Percentiles rank a stretch among this genome's conserved stretches.
phyloP scores from a whole-genome alignment of 1,284 basidiomycete genomes.

The Porphyrellus sp. region DNA sequence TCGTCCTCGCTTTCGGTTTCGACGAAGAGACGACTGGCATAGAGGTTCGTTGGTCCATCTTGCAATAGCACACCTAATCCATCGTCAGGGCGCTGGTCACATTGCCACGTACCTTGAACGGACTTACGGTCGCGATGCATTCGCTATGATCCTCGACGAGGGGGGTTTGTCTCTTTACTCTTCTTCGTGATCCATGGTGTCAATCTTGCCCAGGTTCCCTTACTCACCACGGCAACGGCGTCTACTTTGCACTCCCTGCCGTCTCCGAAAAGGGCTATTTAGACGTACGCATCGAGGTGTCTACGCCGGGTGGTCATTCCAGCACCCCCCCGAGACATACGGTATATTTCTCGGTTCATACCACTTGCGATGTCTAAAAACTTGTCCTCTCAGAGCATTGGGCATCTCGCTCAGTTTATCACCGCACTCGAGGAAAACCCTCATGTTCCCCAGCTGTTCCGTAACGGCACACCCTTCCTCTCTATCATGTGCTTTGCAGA shows the following conservation, averaged over 20 bases:
- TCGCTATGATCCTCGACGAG: slow-evolving; percentile 1
- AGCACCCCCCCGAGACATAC: background rate
- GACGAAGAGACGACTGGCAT: background rate
- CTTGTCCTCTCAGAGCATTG: background rate
- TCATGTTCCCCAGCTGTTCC: background rate
- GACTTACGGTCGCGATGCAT: background rate
- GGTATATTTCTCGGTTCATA: background rate
- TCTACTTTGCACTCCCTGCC: background rate
- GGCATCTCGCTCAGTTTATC: background rate
- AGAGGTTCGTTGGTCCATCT: background rate
- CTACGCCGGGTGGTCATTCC: background rate
- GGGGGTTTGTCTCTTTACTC: background rate
- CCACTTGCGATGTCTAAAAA: background rate
- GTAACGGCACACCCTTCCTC: background rate
- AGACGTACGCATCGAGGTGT: background rate
- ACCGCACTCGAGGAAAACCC: background rate
- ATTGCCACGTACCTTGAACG: background rate
- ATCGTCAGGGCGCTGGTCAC: background rate
- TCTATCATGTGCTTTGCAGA: background rate
- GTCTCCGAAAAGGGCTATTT: background rate
- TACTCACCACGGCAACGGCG: background rate
- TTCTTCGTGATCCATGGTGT: background rate
- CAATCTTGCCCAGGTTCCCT: background rate
- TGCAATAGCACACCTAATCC: background rate
- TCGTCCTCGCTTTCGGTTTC: background rate